Evolutionary conservation across 495 filamentous ascomycete species (phyloP).

Genomic region (Penicillium longicatenatum): DNA sequence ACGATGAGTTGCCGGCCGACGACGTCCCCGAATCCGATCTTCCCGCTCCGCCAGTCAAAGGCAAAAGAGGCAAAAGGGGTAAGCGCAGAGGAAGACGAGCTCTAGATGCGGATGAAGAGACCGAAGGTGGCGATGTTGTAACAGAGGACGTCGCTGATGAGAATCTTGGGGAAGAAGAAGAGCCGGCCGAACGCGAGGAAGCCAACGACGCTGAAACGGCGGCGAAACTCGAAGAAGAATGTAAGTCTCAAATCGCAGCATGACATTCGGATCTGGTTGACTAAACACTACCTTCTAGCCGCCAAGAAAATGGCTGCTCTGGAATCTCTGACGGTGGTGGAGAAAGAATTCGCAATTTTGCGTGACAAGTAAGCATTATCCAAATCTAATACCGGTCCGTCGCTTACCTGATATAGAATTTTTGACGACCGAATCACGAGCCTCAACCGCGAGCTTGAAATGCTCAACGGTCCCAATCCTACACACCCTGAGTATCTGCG

Average conservation of each 20-base stretch:
- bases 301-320: slow-evolving; percentile 78
- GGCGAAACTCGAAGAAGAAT: slow-evolving; percentile 63
- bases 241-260: slow-evolving; percentile 60
- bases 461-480: slow-evolving; percentile 72
- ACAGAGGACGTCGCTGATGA: slow-evolving; percentile 38
- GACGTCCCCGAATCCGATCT: slow-evolving; percentile 41
- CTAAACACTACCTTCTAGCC: slow-evolving; percentile 47
- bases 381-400: slow-evolving; percentile 13
- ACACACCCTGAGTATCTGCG: slow-evolving; percentile 88
- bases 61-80: slow-evolving; percentile 46
- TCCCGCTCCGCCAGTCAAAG: slow-evolving; percentile 30
- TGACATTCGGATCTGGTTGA: slow-evolving; percentile 27
- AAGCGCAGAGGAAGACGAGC: slow-evolving; percentile 48
- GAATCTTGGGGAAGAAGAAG: slow-evolving; percentile 48
- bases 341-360: slow-evolving; percentile 81
- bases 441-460: slow-evolving; percentile 78
- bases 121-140: slow-evolving; percentile 29
- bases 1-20: slow-evolving; percentile 41
- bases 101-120: slow-evolving; percentile 42
- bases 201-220: slow-evolving; percentile 42
- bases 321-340: slow-evolving; percentile 74
- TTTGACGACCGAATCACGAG: slow-evolving; percentile 84
- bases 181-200: slow-evolving; percentile 44
- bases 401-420: slow-evolving; percentile 53
- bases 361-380: slow-evolving; percentile 71